Evolutionary conservation across 208 protist genomes (phyloP), one percentile per base, ranked within the genome.

Genomic region (Leishmania lainsoni): DNA sequence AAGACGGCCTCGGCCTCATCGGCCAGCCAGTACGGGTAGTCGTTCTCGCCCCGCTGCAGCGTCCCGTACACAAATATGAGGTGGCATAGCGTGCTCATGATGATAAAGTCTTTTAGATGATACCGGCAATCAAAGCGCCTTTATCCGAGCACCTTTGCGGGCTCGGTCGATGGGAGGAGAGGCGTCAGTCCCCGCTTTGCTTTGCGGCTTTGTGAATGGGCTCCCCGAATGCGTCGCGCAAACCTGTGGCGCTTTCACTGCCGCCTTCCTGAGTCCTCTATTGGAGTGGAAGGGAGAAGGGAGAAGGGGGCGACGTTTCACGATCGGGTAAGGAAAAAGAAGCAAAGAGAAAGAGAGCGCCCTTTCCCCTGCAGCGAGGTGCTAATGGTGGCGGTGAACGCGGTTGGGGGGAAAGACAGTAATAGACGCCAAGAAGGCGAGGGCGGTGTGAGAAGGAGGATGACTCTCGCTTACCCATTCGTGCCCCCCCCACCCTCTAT

Each of bases 21-120:
- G 3, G 87, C 92, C 68, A 95, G 76, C 90, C 92, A 95, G 71
- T 86, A 92, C 10, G 87, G 76, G 79, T 95, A 95, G 81, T 95
- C 84, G 76, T 89, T 94, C 83, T 95, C 87, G 2, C 88, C 88
- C 14, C 92, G 86, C 80, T 87, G 85, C 45, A 95, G 87, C 75
- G 92, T 94, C 42, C 92, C 92, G 82, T 93, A 93, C 32, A 95
- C 90, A 84, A 95, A 94, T 26, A 93, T 51, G n/a, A 95, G 70
- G 35, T 83, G 72, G 10, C 42, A 83, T 22, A 81, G 45, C 39
- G 14, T 66, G 77, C 42, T 45, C 79, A 85, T 80, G 26, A 26
- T 68, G 51, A 12, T 26, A 72, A 42, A 72, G 39, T 48, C n/a
- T 17, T 75, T 49, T 42, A 12, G 22, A 26, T 48, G 16, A 26